Evolutionary conservation across 225 moss, liverwort and hornwort species (phyloP).

Genomic region (Straminergon stramineum): DNA sequence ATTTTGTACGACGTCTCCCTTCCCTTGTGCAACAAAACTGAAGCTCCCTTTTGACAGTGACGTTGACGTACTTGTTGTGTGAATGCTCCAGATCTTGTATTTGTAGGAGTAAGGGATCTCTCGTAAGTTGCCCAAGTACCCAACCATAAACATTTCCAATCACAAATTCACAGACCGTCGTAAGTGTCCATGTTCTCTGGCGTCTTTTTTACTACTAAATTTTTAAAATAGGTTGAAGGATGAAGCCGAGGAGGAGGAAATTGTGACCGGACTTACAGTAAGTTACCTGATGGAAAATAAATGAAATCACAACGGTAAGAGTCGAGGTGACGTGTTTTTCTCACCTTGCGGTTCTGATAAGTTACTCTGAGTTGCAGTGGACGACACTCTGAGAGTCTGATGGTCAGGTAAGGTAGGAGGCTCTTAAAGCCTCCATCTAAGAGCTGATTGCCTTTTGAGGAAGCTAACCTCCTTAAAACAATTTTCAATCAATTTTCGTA

Average conservation of each 20-base stretch:
- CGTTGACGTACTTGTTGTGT: neutral
- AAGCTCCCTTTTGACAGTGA: neutral
- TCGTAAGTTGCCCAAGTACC: neutral
- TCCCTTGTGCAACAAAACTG: neutral
- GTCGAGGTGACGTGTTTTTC: neutral
- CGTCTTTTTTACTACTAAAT: too few relatives aligned
- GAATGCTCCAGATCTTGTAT: neutral
- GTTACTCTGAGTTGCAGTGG: neutral
- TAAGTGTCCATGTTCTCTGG: neutral
- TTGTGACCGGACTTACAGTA: neutral
- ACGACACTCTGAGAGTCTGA: neutral
- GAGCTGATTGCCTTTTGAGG: too few relatives aligned
- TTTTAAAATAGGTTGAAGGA: neutral
- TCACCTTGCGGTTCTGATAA: neutral
- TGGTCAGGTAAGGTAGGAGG: too few relatives aligned
- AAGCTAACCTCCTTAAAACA: too few relatives aligned
- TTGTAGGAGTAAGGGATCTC: neutral
- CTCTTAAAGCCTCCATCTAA: too few relatives aligned
- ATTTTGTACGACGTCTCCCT: neutral
- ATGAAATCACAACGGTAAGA: neutral
- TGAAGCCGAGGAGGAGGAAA: neutral
- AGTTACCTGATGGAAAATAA: neutral
- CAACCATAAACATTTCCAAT: neutral
- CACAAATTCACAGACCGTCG: neutral
- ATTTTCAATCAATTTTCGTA: too few relatives aligned